Evolutionary conservation across 805 yeast species (phyloP).

Genomic region (Myxozyma neotropica): DNA sequence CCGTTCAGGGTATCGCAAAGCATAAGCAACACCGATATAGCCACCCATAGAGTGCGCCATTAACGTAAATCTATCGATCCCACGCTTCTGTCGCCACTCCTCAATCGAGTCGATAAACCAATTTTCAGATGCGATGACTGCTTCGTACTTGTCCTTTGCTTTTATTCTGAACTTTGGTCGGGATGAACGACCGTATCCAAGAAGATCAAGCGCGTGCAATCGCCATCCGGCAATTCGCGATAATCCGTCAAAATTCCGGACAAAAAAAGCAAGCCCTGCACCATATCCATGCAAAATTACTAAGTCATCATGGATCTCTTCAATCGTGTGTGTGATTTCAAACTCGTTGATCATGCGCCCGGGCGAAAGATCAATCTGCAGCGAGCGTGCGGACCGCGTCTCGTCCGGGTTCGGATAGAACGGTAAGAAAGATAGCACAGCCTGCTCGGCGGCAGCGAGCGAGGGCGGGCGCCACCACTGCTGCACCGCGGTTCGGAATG

Average conservation of each 20-base stretch:
- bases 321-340: conserved; percentile 46
- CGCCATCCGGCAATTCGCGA: conserved; percentile 54
- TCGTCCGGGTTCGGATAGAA: conserved; percentile 45
- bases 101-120: conserved; percentile 68
- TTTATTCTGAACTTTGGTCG: conserved; percentile 61
- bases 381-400: conserved; percentile 41
- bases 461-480: conserved; percentile 50
- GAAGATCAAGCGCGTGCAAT: conserved; percentile 80
- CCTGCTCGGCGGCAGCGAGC: conserved; percentile 48
- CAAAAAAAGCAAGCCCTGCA: conserved; percentile 82
- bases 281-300: conserved; percentile 92
- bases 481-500: conserved; percentile 44
- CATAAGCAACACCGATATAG: conserved; percentile 70
- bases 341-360: conserved; percentile 73
- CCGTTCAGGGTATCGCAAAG: conserved; percentile 59
- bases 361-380: conserved; percentile 57
- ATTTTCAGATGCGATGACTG: conserved; percentile 55
- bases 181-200: conserved; percentile 90
- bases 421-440: conserved; percentile 59
- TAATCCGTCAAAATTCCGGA: conserved; percentile 64
- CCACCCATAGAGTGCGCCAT: conserved; percentile 95
- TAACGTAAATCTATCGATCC: conserved; percentile 55
- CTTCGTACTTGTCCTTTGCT: conserved; percentile 41
- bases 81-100: conserved; percentile 60
- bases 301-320: conserved; percentile 49